Evolutionary conservation across 805 yeast genomes (phyloP).

Genomic region (Ogataea saltuana): DNA sequence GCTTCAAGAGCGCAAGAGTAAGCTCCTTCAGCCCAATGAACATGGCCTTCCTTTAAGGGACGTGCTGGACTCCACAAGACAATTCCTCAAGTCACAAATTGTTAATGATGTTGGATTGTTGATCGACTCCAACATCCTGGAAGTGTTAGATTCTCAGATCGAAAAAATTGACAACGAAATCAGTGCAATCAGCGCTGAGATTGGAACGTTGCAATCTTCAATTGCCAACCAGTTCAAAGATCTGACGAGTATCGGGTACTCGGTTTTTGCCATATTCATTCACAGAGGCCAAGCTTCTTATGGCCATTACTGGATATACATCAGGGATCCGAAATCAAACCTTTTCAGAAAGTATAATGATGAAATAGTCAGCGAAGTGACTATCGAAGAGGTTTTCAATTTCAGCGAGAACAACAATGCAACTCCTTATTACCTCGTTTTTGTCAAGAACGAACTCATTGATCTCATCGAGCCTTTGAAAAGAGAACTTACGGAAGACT

Average conservation of each 20-base stretch:
- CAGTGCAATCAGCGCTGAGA: constrained; percentile 37
- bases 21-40: constrained; percentile 47
- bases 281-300: constrained; percentile 95
- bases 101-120: constrained; percentile 37
- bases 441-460: constrained; percentile 63
- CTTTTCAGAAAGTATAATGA: constrained; percentile 91
- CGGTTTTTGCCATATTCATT: constrained; percentile 87
- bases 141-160: constrained; percentile 48
- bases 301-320: constrained; percentile 97
- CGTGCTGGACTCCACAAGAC: constrained; percentile 55
- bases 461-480: constrained; percentile 65
- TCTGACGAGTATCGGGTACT: constrained; percentile 68
- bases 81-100: constrained; percentile 50
- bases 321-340: constrained; percentile 66
- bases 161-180: constrained; percentile 48
- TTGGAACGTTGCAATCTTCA: constrained; percentile 45
- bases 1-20: constrained; percentile 45
- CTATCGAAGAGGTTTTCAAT: constrained; percentile 64
- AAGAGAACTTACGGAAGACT: constrained; percentile 38
- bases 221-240: constrained; percentile 62
- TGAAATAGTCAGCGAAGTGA: constrained; percentile 86
- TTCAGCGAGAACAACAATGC: constrained; percentile 73
- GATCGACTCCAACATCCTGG: constrained; percentile 49
- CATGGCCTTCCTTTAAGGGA: constrained; percentile 51
- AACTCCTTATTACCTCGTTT: constrained; percentile 91